Evolutionary conservation across 1,284 basidiomycete genomes (phyloP).

Genomic region (Veloporphyrellus conicus): DNA sequence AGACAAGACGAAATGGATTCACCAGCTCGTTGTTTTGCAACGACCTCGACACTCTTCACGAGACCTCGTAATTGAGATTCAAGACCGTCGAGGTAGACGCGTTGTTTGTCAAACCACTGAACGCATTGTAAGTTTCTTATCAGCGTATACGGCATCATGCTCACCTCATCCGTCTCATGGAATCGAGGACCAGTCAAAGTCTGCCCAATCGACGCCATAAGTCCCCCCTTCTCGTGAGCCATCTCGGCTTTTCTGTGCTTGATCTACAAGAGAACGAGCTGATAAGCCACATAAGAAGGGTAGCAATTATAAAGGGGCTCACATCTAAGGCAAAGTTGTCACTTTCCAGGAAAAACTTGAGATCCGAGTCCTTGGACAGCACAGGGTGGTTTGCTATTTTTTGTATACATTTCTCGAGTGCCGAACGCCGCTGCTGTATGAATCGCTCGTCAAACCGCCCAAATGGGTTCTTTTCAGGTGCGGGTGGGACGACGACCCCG

Average conservation of each 20-base stretch:
- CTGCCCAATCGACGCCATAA: slow-evolving; percentile 78
- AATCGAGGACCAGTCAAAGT: slow-evolving; percentile 80
- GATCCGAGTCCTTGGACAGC: slow-evolving; percentile 75
- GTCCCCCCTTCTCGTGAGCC: slow-evolving; percentile 68
- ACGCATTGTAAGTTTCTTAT: slow-evolving; percentile 1
- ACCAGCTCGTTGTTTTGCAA: slow-evolving; percentile 79
- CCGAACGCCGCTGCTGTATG: slow-evolving; percentile 76
- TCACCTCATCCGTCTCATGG: slow-evolving; percentile 87
- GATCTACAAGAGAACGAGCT: slow-evolving; percentile 49
- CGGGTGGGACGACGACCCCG: slow-evolving; percentile 94
- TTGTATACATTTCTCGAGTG: slow-evolving; percentile 84
- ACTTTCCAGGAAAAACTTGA: slow-evolving; percentile 84
- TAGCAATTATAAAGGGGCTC: slow-evolving; percentile 28
- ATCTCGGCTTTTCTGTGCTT: slow-evolving; percentile 80
- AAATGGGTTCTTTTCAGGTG: slow-evolving; percentile 92
- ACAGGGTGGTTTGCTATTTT: slow-evolving; percentile 89
- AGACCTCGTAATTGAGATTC: slow-evolving; percentile 86
- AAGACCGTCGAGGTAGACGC: slow-evolving; percentile 80
- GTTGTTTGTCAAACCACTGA: slow-evolving; percentile 91
- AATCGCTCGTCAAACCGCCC: slow-evolving; percentile 88
- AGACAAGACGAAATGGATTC: slow-evolving; percentile 11
- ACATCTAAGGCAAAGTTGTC: slow-evolving; percentile 82
- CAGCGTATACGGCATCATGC: slow-evolving; percentile 10
- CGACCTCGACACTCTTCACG: slow-evolving; percentile 79
- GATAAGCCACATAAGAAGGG: not conserved